These are phyloP conservation scores for Termitomyces sp. DNA, from an alignment of 768 basidiomycete species.

Conservation along the genomic window DNA sequence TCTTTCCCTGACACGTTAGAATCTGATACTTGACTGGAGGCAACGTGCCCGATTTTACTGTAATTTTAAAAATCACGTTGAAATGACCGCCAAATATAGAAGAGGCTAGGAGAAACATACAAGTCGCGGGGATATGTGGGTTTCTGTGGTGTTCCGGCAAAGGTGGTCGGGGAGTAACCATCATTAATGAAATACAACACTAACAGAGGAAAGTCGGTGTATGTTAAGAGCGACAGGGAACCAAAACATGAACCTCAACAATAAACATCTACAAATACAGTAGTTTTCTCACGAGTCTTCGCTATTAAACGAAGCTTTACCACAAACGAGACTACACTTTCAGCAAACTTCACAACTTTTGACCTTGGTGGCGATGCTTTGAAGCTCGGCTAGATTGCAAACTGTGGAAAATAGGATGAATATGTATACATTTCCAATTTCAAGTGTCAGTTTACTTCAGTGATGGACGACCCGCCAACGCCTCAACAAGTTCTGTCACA, in stretches of 20 bases:
- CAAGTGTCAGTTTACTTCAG: slow-evolving; percentile 31
- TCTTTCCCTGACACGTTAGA: slow-evolving; percentile 78
- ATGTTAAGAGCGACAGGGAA: slow-evolving; percentile 10
- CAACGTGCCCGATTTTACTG: slow-evolving; percentile 34
- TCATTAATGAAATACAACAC: slow-evolving; percentile 19
- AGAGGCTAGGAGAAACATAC: slow-evolving; percentile 23
- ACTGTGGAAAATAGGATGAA: slow-evolving; percentile 3
- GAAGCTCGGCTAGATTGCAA: not conserved
- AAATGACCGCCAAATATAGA: slow-evolving; percentile 4
- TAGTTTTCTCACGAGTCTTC: slow-evolving; percentile 23
- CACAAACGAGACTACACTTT: not conserved
- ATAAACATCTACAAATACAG: slow-evolving; percentile 25
- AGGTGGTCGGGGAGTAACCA: slow-evolving; percentile 35
- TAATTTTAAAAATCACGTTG: slow-evolving; percentile 9
- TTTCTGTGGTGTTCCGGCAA: slow-evolving; percentile 48
- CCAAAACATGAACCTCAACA: slow-evolving; percentile 19
- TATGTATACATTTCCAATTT: slow-evolving; percentile 4
- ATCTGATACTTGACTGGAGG: slow-evolving; percentile 90
- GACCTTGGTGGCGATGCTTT: not conserved
- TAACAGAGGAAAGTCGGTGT: slow-evolving; percentile 1
- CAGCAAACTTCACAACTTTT: slow-evolving; percentile 2
- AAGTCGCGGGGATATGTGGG: slow-evolving; percentile 36
- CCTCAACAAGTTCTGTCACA: slow-evolving; percentile 66
- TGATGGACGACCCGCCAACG: slow-evolving; percentile 60
- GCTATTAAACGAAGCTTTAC: slow-evolving; percentile 8